Evolutionary conservation across 495 filamentous ascomycete species (phyloP).

Genomic region (Terfezia claveryi): DNA sequence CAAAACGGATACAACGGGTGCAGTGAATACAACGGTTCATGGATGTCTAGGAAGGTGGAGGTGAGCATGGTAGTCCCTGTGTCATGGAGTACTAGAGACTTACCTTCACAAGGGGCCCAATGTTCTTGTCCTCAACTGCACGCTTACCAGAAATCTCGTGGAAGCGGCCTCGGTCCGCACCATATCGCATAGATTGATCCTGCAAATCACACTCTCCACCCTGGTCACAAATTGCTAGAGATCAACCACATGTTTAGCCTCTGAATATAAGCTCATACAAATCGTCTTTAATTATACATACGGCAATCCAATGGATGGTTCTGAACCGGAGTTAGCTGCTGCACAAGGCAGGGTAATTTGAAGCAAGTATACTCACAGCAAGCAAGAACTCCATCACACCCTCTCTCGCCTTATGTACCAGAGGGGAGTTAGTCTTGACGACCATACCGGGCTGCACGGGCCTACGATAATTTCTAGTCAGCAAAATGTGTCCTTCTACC

Average conservation of each 20-base stretch:
- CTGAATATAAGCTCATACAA: not conserved
- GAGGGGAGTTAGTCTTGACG: conserved; percentile 88
- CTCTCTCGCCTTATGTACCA: conserved; percentile 90
- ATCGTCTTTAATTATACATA: not conserved
- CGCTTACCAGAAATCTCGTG: conserved; percentile 89
- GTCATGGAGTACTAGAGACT: no score
- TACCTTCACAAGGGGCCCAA: conserved; percentile 77
- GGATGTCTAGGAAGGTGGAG: conserved; percentile 36
- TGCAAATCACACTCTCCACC: conserved; percentile 97
- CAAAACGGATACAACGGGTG: conserved; percentile 90
- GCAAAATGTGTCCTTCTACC: not conserved
- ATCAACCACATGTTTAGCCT: conserved; percentile 1
- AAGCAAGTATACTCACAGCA: conserved; percentile 22
- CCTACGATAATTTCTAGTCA: conserved; percentile 20
- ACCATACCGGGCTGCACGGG: conserved; percentile 97
- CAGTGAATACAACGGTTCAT: conserved; percentile 99
- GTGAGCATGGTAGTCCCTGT: no score
- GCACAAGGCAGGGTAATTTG: not conserved
- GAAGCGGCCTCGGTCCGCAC: conserved; percentile 85
- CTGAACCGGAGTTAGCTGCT: not conserved
- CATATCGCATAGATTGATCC: conserved; percentile 97
- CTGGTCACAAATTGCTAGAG: conserved; percentile 59
- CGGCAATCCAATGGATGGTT: conserved; percentile 97
- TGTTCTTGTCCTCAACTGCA: conserved; percentile 97
- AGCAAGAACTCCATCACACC: conserved; percentile 98